Evolutionary conservation across 768 basidiomycete species (phyloP).

Genomic region (Boletus edulis): DNA sequence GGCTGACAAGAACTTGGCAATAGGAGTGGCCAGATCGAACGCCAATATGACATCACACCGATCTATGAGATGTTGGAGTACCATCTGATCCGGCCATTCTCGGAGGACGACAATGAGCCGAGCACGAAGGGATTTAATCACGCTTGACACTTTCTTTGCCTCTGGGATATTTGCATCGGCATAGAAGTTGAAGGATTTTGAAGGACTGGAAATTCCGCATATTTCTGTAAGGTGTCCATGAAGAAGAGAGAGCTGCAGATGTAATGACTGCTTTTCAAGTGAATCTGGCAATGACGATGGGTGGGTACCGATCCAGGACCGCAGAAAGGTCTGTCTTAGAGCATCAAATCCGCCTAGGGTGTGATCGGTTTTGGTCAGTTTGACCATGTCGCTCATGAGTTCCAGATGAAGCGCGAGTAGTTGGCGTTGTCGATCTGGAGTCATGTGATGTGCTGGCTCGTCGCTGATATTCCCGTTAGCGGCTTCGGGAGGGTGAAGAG

Average conservation of each 20-base stretch:
- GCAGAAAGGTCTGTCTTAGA: constrained; percentile 34
- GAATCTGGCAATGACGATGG: constrained; percentile 34
- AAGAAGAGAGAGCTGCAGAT: constrained; percentile 52
- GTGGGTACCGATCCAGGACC: constrained; percentile 31
- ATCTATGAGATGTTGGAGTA: constrained; percentile 77
- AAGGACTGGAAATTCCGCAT: constrained; percentile 15
- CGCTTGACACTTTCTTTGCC: constrained; percentile 53
- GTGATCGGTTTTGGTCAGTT: neutral
- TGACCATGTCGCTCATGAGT: constrained; percentile 32
- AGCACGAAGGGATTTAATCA: constrained; percentile 49
- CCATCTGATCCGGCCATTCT: constrained; percentile 98
- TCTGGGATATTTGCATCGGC: constrained; percentile 72
- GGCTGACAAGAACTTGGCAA: constrained; percentile 79
- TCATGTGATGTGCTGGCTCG: constrained; percentile 29
- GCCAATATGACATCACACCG: constrained; percentile 66
- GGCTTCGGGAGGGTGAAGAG: constrained; percentile 32
- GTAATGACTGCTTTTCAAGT: constrained; percentile 51
- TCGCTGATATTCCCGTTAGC: neutral
- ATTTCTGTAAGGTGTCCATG: constrained; percentile 38
- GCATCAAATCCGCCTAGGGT: constrained; percentile 27
- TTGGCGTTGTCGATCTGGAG: constrained; percentile 25
- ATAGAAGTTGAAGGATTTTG: constrained; percentile 70
- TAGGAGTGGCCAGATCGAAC: constrained; percentile 62
- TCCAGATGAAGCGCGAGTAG: constrained; percentile 49
- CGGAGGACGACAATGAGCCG: constrained; percentile 57